Evolutionary conservation across 2,329 filamentous ascomycete genomes (phyloP), one percentile per base, ranked within the genome.

Genomic region (Cercospora sp.): DNA sequence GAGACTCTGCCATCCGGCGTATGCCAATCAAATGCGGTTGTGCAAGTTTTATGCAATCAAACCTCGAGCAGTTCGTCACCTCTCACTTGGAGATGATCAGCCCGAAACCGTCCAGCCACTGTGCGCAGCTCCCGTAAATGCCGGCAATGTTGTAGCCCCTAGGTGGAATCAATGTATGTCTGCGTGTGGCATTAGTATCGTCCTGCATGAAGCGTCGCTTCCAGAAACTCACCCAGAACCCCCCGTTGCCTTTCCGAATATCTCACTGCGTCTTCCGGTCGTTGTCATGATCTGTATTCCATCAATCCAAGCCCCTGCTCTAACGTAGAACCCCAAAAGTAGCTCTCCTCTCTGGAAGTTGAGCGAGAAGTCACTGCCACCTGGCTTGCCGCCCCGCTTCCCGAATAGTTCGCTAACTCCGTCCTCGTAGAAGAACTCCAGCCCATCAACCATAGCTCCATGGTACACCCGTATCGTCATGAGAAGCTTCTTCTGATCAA

Each of bases 341-440:
- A 91, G 90, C 81, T 99, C 95, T 65, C 94, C 93, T 64, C 89
- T 89, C 53, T 92, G 88, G 36, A 92, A 89, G 79, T 98, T 94
- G 73, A 98, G 84, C 16, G 91, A 85, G 80, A 97, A 96, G 57
- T 89, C 86, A 75, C 91, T 89, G 1, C 90, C 90, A 2, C 88
- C 88, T 26, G 85, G 81, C 70, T 90, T 90, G 7, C 90, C 91
- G 12, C 90, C 91, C 64, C 86, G 85, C 75, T 92, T 94, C 48
- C 95, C 95, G 82, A 99, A 96, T 3, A 97, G 79, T 77, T 97
- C 93, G 64, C 85, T 90, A 0, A 91, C 90, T 16, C 87, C 86
- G 78, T 98, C 93, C 75, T 98, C 94, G 76, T 97, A 98, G 67
- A 91, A 85, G 79, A 99, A 98, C 78, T 98, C 94, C 20, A 99